These are phyloP conservation scores for Chlamydomonas schloesseri DNA, from an alignment of 139 green algal genomes.

Conservation along the genomic window DNA sequence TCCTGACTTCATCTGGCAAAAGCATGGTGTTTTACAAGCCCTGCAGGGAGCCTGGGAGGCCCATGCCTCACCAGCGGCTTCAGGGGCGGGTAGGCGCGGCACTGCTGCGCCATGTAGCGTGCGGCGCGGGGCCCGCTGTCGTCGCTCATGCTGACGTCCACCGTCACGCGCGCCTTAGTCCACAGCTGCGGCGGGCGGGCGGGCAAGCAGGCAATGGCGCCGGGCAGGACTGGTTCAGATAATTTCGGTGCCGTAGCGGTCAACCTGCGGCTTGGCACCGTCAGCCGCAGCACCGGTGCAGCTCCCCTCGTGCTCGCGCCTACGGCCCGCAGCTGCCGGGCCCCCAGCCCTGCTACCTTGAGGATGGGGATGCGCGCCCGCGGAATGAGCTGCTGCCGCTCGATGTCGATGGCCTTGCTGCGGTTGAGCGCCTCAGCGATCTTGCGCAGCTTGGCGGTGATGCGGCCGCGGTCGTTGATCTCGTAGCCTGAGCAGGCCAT, in stretches of 20 bases:
- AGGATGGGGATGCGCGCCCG: slow-evolving; percentile 74
- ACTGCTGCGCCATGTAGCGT: slow-evolving; percentile 64
- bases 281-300: too few relatives aligned
- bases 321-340: too few relatives aligned
- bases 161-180: slow-evolving; percentile 44
- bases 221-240: too few relatives aligned
- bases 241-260: too few relatives aligned
- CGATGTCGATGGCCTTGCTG: slow-evolving; percentile 44
- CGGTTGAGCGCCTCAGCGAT: slow-evolving; percentile 49
- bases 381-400: slow-evolving; percentile 63
- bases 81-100: slow-evolving; percentile 49
- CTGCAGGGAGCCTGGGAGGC: too few relatives aligned
- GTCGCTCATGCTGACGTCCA: slow-evolving; percentile 72
- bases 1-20: too few relatives aligned
- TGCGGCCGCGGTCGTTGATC: slow-evolving; percentile 29
- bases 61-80: slow-evolving; percentile 63
- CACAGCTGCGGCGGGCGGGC: slow-evolving; percentile 37
- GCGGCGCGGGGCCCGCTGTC: slow-evolving; percentile 63
- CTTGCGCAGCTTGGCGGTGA: slow-evolving; percentile 42
- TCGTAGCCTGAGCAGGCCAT: slow-evolving; percentile 45
- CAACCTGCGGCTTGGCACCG: too few relatives aligned
- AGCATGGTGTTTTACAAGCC: too few relatives aligned
- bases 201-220: not conserved
- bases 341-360: too few relatives aligned
- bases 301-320: too few relatives aligned